A percentile compares a stretch with the other conserved stretches of the same genome.
These are phyloP conservation scores for Plectosphaerella cucumerina DNA, from an alignment of 2,329 filamentous ascomycete genomes.

Conservation along the genomic window DNA sequence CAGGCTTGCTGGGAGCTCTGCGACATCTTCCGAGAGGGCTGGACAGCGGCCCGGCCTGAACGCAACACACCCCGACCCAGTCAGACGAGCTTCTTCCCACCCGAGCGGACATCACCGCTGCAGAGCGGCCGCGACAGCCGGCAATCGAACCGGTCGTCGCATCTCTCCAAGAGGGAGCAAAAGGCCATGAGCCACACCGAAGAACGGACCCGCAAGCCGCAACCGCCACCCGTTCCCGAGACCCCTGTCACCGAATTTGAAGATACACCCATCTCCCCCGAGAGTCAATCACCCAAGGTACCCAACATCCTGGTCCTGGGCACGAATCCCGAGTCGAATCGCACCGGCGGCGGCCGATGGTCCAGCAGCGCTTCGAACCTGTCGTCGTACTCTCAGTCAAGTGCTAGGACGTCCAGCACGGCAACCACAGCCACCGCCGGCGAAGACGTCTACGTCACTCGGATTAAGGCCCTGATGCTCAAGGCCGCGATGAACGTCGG, in stretches of 20 bases:
- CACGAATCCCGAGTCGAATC: slow-evolving; percentile 54
- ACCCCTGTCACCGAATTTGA: slow-evolving; percentile 95
- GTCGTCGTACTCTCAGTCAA: slow-evolving; percentile 73
- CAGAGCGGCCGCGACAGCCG: slow-evolving; percentile 42
- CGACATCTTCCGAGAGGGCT: slow-evolving; percentile 87
- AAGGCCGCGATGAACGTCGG: slow-evolving; percentile 85
- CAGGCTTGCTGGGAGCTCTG: slow-evolving; percentile 95
- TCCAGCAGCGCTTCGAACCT: slow-evolving; percentile 76
- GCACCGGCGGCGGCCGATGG: slow-evolving; percentile 61
- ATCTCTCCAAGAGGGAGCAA: slow-evolving; percentile 47
- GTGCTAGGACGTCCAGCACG: slow-evolving; percentile 63
- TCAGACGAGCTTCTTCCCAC: slow-evolving; percentile 65
- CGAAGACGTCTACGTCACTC: slow-evolving; percentile 73
- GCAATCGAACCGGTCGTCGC: slow-evolving; percentile 45
- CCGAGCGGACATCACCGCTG: slow-evolving; percentile 43
- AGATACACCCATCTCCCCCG: slow-evolving; percentile 78
- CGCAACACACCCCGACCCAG: slow-evolving; percentile 78
- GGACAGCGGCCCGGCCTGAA: slow-evolving; percentile 84
- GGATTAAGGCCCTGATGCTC: slow-evolving; percentile 74
- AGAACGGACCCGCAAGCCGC: slow-evolving; percentile 44
- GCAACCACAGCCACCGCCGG: slow-evolving; percentile 63
- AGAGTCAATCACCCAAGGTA: slow-evolving; percentile 68
- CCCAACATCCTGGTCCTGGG: slow-evolving; percentile 88
- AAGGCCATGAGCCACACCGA: slow-evolving; percentile 38
- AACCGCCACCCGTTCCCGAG: slow-evolving; percentile 56